These are phyloP conservation scores for Clarireedia monteithiana DNA, from an alignment of 2,329 filamentous ascomycete genomes.

Conservation along the genomic window DNA sequence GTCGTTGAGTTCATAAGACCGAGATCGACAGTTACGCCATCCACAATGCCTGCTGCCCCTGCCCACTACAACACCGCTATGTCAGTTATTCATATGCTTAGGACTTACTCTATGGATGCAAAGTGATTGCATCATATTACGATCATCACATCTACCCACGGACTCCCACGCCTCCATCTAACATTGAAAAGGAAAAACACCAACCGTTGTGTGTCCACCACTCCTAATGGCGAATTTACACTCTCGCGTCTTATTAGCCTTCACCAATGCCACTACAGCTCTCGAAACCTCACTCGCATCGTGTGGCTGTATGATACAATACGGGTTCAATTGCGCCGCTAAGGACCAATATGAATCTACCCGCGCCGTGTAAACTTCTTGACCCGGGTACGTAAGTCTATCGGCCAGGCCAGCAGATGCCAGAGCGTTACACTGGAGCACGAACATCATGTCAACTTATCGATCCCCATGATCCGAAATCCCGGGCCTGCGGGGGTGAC, in stretches of 20 bases:
- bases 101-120: not conserved
- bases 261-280: not conserved
- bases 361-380: not conserved
- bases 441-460: not conserved
- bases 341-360: not conserved
- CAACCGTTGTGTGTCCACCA: slow-evolving; percentile 16
- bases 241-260: not conserved
- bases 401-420: not conserved
- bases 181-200: not conserved
- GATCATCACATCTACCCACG: not conserved
- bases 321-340: not conserved
- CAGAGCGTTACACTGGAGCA: not conserved
- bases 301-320: not conserved
- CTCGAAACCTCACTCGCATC: not conserved
- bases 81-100: not conserved
- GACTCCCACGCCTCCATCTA: not conserved
- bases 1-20: slow-evolving; percentile 24
- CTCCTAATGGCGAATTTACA: slow-evolving; percentile 22
- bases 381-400: not conserved
- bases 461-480: not conserved
- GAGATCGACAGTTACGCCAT: slow-evolving; percentile 43
- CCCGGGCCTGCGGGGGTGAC: not conserved
- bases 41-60: slow-evolving; percentile 42
- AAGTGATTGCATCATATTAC: not conserved
- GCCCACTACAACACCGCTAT: slow-evolving; percentile 20